Evolutionary conservation across 495 filamentous ascomycete species (phyloP).

Genomic region (Sphaerosporella brunnea): DNA sequence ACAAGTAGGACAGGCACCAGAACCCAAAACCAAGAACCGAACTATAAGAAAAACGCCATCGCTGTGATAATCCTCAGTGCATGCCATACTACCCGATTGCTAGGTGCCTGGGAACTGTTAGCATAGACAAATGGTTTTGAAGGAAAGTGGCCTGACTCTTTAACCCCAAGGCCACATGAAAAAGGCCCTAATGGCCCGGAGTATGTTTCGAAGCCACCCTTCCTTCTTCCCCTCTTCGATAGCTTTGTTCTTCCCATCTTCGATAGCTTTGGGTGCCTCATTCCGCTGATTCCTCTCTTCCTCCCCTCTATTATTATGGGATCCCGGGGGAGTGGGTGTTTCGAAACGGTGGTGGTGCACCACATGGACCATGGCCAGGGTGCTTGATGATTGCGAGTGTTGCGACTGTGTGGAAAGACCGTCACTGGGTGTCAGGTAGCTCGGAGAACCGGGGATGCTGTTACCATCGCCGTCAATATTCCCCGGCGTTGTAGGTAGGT

Average conservation of each 20-base stretch:
- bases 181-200: not conserved
- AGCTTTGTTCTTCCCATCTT: not conserved
- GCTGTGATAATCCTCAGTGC: too few species aligned
- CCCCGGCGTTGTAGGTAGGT: not conserved
- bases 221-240: not conserved
- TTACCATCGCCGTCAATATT: conserved; percentile 2
- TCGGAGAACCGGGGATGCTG: not conserved
- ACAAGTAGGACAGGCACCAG: too few species aligned
- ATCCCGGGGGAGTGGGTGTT: not conserved
- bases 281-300: not conserved
- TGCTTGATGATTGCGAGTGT: not conserved
- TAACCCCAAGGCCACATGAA: not conserved
- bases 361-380: not conserved
- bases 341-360: not conserved
- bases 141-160: too few species aligned
- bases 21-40: too few species aligned
- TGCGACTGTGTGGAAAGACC: not conserved
- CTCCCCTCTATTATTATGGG: not conserved
- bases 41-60: too few species aligned
- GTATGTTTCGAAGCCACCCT: not conserved
- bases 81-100: too few species aligned
- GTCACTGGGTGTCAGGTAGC: not conserved
- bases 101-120: too few species aligned
- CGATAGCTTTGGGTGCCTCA: not conserved
- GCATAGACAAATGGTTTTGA: too few species aligned